Percentiles rank a stretch among this genome's conserved stretches.
Evolutionary conservation across 495 filamentous ascomycete genomes (phyloP).

Genomic region (Penicillium lagena): DNA sequence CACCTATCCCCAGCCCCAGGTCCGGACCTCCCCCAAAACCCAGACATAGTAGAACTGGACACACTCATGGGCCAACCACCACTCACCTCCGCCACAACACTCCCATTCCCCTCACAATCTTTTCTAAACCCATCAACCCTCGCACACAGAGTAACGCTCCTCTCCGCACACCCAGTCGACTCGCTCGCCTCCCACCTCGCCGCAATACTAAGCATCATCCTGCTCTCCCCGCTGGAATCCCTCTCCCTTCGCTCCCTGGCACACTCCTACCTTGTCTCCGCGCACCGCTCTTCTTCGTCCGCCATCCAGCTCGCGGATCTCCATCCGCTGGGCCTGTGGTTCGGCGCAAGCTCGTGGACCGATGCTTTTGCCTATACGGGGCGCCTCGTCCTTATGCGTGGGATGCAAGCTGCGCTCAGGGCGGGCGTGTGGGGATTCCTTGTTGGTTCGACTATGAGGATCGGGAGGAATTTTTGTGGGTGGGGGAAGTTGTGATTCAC

Average conservation of each 20-base stretch:
- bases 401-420: conserved; percentile 38
- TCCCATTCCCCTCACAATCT: conserved; percentile 9
- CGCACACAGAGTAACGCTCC: conserved; percentile 41
- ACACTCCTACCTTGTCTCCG: conserved; percentile 26
- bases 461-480: conserved; percentile 38
- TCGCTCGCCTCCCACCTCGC: conserved; percentile 40
- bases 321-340: conserved; percentile 29
- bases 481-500: conserved; percentile 36
- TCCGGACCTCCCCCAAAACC: not conserved
- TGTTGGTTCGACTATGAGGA: conserved; percentile 34
- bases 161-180: conserved; percentile 42
- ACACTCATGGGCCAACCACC: not conserved
- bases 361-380: conserved; percentile 34
- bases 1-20: conserved; percentile 4
- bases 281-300: conserved; percentile 13
- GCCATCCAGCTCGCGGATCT: conserved; percentile 20
- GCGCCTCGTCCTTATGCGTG: conserved; percentile 39
- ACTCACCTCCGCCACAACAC: not conserved
- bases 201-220: conserved; percentile 30
- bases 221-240: conserved; percentile 43
- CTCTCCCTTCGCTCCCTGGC: conserved; percentile 42
- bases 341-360: conserved; percentile 32
- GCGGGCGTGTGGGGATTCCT: conserved; percentile 39
- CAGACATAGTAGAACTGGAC: not conserved
- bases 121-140: conserved; percentile 2